Evolutionary conservation across 2,329 filamentous ascomycete species (phyloP).

Genomic region (Fusarium dlaminii): DNA sequence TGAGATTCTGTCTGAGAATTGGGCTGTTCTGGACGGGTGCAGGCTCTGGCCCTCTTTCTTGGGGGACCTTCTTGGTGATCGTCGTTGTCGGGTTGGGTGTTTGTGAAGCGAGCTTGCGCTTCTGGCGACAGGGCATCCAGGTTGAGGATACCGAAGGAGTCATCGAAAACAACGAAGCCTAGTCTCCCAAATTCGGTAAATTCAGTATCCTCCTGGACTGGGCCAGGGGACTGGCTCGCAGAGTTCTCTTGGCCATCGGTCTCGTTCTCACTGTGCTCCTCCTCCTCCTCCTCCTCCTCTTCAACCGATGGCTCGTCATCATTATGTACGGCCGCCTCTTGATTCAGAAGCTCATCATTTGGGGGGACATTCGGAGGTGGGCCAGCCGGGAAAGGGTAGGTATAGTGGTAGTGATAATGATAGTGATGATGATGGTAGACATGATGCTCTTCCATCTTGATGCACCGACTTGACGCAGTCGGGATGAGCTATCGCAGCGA

Average conservation of each 20-base stretch:
- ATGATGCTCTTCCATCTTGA: neutral
- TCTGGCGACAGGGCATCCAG: fast-evolving
- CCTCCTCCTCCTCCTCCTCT: neutral
- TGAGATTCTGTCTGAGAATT: neutral
- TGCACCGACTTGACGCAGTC: neutral
- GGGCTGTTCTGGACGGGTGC: fast-evolving
- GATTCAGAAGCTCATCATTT: no score
- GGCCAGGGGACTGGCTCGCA: no score
- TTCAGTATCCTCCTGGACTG: neutral
- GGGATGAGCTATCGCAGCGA: no score
- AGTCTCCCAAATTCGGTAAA: no score
- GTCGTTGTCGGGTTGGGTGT: fast-evolving
- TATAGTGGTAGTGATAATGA: neutral
- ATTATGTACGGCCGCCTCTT: fast-evolving
- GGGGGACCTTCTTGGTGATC: neutral
- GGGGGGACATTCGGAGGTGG: fast-evolving
- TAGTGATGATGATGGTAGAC: neutral
- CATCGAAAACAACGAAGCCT: neutral
- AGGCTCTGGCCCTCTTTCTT: neutral
- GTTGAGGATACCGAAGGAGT: fast-evolving
- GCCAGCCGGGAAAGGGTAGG: neutral
- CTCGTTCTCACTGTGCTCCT: neutral
- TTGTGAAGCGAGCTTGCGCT: fast-evolving
- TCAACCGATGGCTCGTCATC: fast-evolving
- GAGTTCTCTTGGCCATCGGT: no score